A percentile compares a stretch with the other conserved stretches of the same genome.
These are phyloP conservation scores for Panicum virgatum DNA, from an alignment of 202 grass and related monocot species.

Conservation along the genomic window DNA sequence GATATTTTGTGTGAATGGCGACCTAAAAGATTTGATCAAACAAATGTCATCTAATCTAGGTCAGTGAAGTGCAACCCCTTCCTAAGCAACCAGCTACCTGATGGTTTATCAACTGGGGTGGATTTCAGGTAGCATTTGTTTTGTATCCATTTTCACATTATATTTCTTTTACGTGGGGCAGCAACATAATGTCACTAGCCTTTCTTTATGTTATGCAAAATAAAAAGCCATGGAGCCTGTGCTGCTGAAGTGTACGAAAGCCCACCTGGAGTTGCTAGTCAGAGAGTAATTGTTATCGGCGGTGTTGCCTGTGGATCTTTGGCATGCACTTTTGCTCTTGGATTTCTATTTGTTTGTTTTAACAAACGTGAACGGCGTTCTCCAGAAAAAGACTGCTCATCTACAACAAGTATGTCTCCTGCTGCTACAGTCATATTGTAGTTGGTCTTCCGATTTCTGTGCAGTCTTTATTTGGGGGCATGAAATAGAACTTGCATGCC, in stretches of 20 bases:
- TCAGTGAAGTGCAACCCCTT: constrained; percentile 60
- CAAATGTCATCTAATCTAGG: constrained; percentile 35
- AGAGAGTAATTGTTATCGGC: constrained; percentile 39
- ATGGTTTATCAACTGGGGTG: constrained; percentile 27
- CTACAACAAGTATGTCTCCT: constrained; percentile 58
- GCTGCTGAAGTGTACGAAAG: constrained; percentile 30
- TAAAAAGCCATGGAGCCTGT: constrained; percentile 51
- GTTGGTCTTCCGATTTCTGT: constrained; percentile 14
- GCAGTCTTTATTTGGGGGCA: constrained; percentile 19
- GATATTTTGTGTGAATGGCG: background rate
- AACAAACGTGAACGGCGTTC: constrained; percentile 48
- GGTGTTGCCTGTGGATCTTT: constrained; percentile 62
- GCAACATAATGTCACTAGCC: constrained; percentile 4
- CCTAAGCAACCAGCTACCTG: constrained; percentile 47
- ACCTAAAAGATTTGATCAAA: constrained; percentile 1
- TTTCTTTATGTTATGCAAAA: constrained; percentile 23
- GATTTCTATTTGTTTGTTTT: constrained; percentile 56
- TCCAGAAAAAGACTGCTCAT: constrained; percentile 46
- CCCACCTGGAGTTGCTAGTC: constrained; percentile 26
- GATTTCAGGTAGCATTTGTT: constrained; percentile 43
- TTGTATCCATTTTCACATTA: background rate
- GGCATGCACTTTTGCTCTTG: constrained; percentile 55
- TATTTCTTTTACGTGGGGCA: constrained; percentile 25
- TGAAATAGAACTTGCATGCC: background rate
- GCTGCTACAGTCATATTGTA: constrained; percentile 24